Conservation (phyloP, 176 grass and related monocot species). For the Aegilops speltoides region DNA sequence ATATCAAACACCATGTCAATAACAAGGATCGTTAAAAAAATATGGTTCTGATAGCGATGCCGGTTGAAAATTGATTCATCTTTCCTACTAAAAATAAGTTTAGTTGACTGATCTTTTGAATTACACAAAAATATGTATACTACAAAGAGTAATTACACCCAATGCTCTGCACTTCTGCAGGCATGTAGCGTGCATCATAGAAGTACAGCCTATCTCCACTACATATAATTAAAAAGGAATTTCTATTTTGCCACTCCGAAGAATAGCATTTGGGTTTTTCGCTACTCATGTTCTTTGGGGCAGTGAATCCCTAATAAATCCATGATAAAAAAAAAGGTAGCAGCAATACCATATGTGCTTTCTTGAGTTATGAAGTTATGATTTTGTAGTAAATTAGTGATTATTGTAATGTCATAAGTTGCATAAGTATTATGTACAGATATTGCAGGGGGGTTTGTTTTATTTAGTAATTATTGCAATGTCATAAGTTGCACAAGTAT, state of each 20-base stretch:
- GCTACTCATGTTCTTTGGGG: neutral
- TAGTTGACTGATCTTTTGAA: neutral
- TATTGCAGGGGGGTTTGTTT: neutral
- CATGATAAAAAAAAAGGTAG: neutral
- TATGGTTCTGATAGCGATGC: neutral
- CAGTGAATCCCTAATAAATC: neutral
- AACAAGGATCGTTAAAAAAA: neutral
- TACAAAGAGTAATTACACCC: neutral
- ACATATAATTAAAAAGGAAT: neutral
- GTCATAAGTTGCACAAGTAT: neutral
- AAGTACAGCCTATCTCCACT: slow-evolving; percentile 1
- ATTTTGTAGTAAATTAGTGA: slow-evolving; percentile 22
- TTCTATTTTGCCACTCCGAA: neutral
- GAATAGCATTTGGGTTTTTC: neutral
- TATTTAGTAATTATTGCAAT: neutral
- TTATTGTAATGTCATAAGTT: neutral
- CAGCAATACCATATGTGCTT: neutral
- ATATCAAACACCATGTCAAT: slow-evolving; percentile 8
- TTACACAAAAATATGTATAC: neutral
- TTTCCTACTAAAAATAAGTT: slow-evolving; percentile 4
- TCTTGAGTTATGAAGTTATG: slow-evolving; percentile 11
- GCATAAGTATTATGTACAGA: neutral
- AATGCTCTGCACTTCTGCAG: neutral
- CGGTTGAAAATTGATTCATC: slow-evolving; percentile 17
- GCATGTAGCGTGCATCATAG: neutral